Conservation (phyloP, 306 rosid species). For the Gynostemma pentaphyllum region DNA sequence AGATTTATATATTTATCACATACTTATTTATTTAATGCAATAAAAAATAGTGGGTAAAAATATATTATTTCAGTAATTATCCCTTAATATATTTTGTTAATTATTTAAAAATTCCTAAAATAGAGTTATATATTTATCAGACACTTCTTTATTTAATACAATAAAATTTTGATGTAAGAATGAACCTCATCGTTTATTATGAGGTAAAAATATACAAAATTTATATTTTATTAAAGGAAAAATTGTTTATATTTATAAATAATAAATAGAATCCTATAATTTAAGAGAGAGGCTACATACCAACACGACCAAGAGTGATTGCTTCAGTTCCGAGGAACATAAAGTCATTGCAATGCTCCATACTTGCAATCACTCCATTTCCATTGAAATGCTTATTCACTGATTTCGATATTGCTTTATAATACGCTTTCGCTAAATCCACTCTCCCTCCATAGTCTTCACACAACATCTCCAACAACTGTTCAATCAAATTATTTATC, state of each 20-base stretch:
- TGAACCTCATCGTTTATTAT: no score
- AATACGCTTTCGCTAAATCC: conserved; percentile 78
- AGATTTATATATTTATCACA: no score
- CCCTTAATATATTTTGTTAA: no score
- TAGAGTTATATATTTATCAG: no score
- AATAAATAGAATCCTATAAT: background rate
- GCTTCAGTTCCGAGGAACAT: conserved; percentile 95
- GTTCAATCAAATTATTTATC: background rate
- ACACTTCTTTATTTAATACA: no score
- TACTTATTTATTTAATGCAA: no score
- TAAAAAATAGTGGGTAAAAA: no score
- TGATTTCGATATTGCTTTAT: conserved; percentile 67
- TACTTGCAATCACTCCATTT: conserved; percentile 91
- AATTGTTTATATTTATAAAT: background rate
- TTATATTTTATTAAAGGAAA: no score
- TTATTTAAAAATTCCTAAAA: no score
- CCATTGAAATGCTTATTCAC: conserved; percentile 80
- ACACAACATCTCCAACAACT: conserved; percentile 79
- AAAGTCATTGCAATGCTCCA: conserved; percentile 97
- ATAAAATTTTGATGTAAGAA: no score
- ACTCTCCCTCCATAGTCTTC: conserved; percentile 90
- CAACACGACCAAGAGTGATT: conserved; percentile 87
- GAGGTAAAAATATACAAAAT: no score
- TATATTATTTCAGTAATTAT: no score
- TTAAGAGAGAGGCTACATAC: conserved; percentile 22